Evolutionary conservation across 345 rosid genomes (phyloP).

Genomic region (Iberis pinnata): DNA sequence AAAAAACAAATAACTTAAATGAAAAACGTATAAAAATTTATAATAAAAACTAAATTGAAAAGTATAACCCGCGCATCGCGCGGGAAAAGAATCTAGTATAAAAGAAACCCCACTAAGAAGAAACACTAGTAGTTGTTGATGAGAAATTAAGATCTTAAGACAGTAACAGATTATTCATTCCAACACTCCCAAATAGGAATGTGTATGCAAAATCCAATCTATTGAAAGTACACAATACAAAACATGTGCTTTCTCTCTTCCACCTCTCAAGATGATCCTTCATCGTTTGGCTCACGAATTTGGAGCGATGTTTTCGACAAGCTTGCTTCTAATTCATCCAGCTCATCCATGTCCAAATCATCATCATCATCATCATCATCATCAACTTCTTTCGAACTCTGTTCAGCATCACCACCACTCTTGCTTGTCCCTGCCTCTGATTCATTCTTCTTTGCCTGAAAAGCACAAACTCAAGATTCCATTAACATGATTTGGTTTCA

Average conservation of each 20-base stretch:
- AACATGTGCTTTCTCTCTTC: constrained; percentile 25
- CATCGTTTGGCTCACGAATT: constrained; percentile 41
- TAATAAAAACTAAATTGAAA: too few relatives aligned
- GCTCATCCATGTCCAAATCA: constrained; percentile 69
- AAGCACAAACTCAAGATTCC: constrained; percentile 10
- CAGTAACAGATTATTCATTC: too few relatives aligned
- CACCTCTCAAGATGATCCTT: constrained; percentile 26
- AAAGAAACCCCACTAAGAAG: too few relatives aligned
- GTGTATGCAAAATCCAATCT: constrained; percentile 25
- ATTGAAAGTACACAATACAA: constrained; percentile 26
- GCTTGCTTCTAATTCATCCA: constrained; percentile 77
- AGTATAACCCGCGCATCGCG: too few relatives aligned
- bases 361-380: constrained; percentile 34
- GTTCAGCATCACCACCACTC: constrained; percentile 21
- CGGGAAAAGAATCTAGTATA: too few relatives aligned
- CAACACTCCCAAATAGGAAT: too few relatives aligned
- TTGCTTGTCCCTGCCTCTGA: constrained; percentile 33
- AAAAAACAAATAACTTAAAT: too few relatives aligned
- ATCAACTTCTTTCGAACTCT: constrained; percentile 9
- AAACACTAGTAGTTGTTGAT: too few relatives aligned
- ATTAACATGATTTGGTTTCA: constrained; percentile 12
- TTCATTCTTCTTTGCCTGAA: constrained; percentile 28
- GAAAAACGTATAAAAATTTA: too few relatives aligned
- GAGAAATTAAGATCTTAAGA: too few relatives aligned
- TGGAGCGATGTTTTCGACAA: constrained; percentile 59